Evolutionary conservation across 352 stramenopile genomes (phyloP), one percentile per base, ranked within the genome.

Genomic region (Phytophthora citrophthora): DNA sequence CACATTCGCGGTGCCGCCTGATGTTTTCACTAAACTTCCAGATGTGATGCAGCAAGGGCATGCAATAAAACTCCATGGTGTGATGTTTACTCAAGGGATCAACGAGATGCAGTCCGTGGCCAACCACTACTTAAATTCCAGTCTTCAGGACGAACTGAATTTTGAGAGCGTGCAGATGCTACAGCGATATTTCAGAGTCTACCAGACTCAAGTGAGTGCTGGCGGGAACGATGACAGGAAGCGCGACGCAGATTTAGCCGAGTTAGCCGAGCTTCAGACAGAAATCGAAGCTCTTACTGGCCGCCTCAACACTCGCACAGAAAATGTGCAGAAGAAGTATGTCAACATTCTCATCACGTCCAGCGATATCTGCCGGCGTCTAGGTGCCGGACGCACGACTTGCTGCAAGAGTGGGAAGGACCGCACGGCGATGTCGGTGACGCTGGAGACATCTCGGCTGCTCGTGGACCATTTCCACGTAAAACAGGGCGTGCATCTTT

Each of bases 351-450:
- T 97, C 15, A 83, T 94, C 45, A 76, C 91, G 49, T 94, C 90
- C 27, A 95, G 86, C 53, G 85, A 95, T 58, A 81, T 97, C 38
- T 97, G 90, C 38, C 91, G 97, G 27, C 88, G 84, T 34, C 68
- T 99, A 8, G 93, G 94, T 15, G 96, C 95, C 10, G 94, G 90
- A 0, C 88, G 92, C 18, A 91, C 94, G 26, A 97, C 97, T 2
- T 99, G 97, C 79, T 99, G 97, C 79, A 99, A 99, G 74, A 97
- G 86, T 61, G 96, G 97, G 2, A 99, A 99, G 67, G 96, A 99
- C 73, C 91, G 97, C 54, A 99, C 97, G 29, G 95, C 93, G 20
- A 99, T 99, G 97, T 97, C 97, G 13, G 91, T 98, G 18, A 99
- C 96, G 13, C 90, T 98, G 31, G 97, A 99, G 74, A 90, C 96